Evolutionary conservation across 345 rosid species (phyloP).

Genomic region (Atalantia buxifolia): DNA sequence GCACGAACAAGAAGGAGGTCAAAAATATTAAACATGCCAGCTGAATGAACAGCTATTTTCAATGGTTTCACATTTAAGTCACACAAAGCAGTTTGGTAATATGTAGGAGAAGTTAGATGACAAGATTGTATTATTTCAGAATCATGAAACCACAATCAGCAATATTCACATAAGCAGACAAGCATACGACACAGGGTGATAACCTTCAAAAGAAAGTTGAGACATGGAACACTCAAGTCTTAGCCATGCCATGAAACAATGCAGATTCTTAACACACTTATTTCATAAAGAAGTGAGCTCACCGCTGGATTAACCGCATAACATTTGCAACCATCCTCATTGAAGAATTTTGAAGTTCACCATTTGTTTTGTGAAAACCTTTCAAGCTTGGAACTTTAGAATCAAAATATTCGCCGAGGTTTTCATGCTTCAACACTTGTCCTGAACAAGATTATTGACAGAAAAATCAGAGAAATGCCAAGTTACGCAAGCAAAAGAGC

Average conservation of each 20-base stretch:
- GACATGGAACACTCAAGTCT: not conserved
- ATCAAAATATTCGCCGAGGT: slow-evolving; percentile 47
- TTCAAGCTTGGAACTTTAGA: slow-evolving; percentile 86
- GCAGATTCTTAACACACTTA: not conserved
- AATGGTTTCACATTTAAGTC: not conserved
- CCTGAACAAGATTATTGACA: slow-evolving; percentile 35
- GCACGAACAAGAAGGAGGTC: not conserved
- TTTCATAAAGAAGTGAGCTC: slow-evolving; percentile 9
- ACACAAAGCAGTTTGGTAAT: not conserved
- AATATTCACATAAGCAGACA: not conserved
- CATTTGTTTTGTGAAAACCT: slow-evolving; percentile 49
- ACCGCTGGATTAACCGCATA: slow-evolving; percentile 76
- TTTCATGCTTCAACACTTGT: slow-evolving; percentile 82
- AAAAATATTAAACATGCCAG: not conserved
- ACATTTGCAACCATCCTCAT: slow-evolving; percentile 56
- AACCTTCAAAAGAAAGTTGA: not conserved
- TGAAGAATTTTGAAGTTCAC: slow-evolving; percentile 48
- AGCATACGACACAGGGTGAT: not conserved
- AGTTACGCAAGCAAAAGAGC: not conserved
- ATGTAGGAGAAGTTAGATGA: not conserved
- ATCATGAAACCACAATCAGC: not conserved
- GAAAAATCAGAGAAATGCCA: slow-evolving; percentile 6
- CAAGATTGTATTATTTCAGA: not conserved
- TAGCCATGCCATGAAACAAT: not conserved
- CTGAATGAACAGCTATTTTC: not conserved